A percentile compares a stretch with the other conserved stretches of the same genome.
phyloP scores from a whole-genome alignment of 495 filamentous ascomycete species.

The Talaromyces proteolyticus region DNA sequence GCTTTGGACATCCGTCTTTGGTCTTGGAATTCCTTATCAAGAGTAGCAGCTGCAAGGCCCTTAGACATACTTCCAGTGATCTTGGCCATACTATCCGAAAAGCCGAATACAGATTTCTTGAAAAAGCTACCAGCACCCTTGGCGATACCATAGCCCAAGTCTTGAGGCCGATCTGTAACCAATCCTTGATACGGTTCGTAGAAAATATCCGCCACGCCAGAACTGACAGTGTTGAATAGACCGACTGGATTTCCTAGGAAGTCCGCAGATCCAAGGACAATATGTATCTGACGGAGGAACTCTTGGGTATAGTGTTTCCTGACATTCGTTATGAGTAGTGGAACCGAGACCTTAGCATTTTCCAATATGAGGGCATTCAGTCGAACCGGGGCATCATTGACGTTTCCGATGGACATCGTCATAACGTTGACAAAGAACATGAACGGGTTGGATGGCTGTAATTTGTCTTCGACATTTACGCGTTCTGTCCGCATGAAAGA shows the following conservation, averaged over 20 bases:
- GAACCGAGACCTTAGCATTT: slow-evolving; percentile 86
- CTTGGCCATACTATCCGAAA: slow-evolving; percentile 93
- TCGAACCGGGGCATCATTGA: slow-evolving; percentile 92
- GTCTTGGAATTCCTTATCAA: slow-evolving; percentile 98
- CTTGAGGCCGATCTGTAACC: slow-evolving; percentile 79
- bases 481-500: slow-evolving; percentile 96
- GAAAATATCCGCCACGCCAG: slow-evolving; percentile 94
- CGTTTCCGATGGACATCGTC: slow-evolving; percentile 98
- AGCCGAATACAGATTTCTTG: slow-evolving; percentile 96
- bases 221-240: slow-evolving; percentile 96
- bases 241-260: slow-evolving; percentile 98
- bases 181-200: slow-evolving; percentile 98
- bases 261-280: slow-evolving; percentile 93
- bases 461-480: slow-evolving; percentile 90
- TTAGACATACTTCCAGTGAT: slow-evolving; percentile 96
- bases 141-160: slow-evolving; percentile 89
- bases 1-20: slow-evolving; percentile 88
- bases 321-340: slow-evolving; percentile 75
- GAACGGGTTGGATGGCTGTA: slow-evolving; percentile 80
- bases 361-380: slow-evolving; percentile 92
- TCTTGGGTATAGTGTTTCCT: slow-evolving; percentile 95
- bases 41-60: slow-evolving; percentile 85
- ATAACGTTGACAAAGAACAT: slow-evolving; percentile 98
- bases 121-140: slow-evolving; percentile 96
- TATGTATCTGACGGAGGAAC: slow-evolving; percentile 89